Base-by-base conservation (phyloP, 2,329 filamentous ascomycete genomes). In the Aspergillus quadricinctus region DNA sequence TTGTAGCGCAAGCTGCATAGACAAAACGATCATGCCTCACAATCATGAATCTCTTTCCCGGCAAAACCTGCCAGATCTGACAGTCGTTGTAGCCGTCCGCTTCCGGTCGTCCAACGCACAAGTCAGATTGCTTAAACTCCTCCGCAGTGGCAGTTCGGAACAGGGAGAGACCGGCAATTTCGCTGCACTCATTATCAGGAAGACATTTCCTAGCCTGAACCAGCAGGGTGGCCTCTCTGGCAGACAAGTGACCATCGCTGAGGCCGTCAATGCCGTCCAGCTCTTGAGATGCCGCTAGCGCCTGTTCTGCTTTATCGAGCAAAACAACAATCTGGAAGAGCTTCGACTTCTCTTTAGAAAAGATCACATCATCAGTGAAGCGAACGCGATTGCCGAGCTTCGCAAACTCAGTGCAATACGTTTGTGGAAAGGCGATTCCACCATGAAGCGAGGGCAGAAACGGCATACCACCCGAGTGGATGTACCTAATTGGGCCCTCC, bases 301-400 rank as follows among this genome's bases (percentile, higher is more conserved):
- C 25, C 25, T 27, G 25, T 1, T 1, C 25, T 27, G 25, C 3
- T 27, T 37, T 48, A 8, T 63, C 54, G 2, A 68, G 57, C 25
- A 71, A 63, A 1, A 72, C 62, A 9, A 74, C 58, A 4, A 74
- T 31, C 40, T 73, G 71, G 29, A 75, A 72, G 1, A 72, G 48
- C 0, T 65, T 65, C 9, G 41, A 66, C 50, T 71, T 72, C 0
- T 55, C 49, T 6, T 48, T 31, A 1, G 52, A 48, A 54, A 71
- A 75, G 7, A 74, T 64, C 1, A 69, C 57, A 55, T 73, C 71
- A 48, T 75, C 72, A 1, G 66, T 74, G 54, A 74, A 72, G 5
- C 48, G 46, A 11, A 69, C 48, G 6, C 45, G 35, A 7, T 48
- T 46, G 2, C 49, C 54, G 5, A 37, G 35, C 4, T 43, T 31